Evolutionary conservation across 805 yeast species (phyloP), one percentile per base, ranked within the genome.

Genomic region (Cyberlindnera mycetangii): DNA sequence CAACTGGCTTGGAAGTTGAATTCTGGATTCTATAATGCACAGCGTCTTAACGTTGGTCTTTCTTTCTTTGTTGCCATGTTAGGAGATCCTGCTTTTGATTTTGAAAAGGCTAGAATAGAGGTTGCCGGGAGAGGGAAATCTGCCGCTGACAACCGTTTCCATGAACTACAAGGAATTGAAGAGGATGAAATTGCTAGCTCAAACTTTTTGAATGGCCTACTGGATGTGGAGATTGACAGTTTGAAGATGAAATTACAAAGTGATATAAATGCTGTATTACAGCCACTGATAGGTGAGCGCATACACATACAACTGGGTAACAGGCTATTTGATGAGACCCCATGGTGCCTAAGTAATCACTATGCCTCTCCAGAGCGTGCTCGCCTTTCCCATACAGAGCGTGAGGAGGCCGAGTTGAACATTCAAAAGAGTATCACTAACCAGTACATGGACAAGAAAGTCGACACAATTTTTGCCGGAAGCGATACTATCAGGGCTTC

Each of bases 61-160:
- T 41, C 46, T 12, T 30, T 56, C 31, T 39, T 55, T 19, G 38
- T 33, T 5, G 37, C 41, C 4, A 52, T 47, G 36, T 27, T 55
- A 4, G 44, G 39, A 18, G 48, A 51, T 18, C 54, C 61, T 25
- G 28, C 28, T 25, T 25, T 25, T 42, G 54, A 53, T 36, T 57
- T 55, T 31, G 45, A 43, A 16, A 33, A 37, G 11, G 38, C 51
- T 5, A 45, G 52, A 2, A 19, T 15, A 4, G 49, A 37, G 2
- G 39, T 45, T 3, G 8, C 35, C 9, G 14, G 27, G 5, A 30
- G 39, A 18, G 22, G 41, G 7, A 6, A n/a, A 1, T 16, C 39
- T 3, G 38, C 31, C 5, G 41, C 21, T 6, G 21, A 19, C 31
- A 12, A 25, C 14, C 11, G 15, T 7, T 27, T 32, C 5, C 31